Evolutionary conservation across 352 stramenopile genomes (phyloP).

Genomic region (Phytophthora cajani): DNA sequence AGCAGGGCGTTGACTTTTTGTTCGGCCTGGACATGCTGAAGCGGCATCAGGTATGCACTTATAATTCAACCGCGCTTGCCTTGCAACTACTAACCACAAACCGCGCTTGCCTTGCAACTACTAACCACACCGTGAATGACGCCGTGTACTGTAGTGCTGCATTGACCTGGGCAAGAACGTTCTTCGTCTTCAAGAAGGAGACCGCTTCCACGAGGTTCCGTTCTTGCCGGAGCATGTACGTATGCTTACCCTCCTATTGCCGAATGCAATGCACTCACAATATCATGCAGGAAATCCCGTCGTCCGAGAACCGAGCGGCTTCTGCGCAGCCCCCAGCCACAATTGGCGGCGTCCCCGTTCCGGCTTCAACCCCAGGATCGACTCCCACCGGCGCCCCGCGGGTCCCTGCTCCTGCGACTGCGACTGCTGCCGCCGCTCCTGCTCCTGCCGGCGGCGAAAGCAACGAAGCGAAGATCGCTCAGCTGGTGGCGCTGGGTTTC

Average conservation of each 20-base stretch:
- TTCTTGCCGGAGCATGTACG: conserved; percentile 90
- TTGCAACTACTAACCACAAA: not conserved
- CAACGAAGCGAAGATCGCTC: conserved; percentile 64
- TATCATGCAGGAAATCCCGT: conserved; percentile 70
- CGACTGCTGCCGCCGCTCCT: conserved; percentile 25
- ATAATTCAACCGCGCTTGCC: not conserved
- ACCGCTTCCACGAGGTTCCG: conserved; percentile 74
- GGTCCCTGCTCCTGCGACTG: conserved; percentile 21
- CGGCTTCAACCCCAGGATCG: conserved; percentile 31
- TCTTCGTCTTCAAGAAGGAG: conserved; percentile 80
- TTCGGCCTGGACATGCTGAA: conserved; percentile 99
- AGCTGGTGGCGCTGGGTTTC: conserved; percentile 75
- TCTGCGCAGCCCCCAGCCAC: conserved; percentile 30
- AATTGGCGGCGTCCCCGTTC: conserved; percentile 36
- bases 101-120: too few species aligned
- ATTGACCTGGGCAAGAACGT: conserved; percentile 96
- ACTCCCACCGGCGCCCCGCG: conserved; percentile 16
- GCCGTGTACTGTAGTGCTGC: conserved; percentile 73
- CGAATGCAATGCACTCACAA: not conserved
- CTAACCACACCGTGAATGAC: not conserved
- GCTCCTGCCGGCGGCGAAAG: conserved; percentile 28
- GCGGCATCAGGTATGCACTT: conserved; percentile 85
- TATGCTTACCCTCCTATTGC: not conserved
- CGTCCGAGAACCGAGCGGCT: conserved; percentile 53
- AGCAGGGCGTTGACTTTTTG: conserved; percentile 97